Percentiles rank a stretch among this genome's conserved stretches.
phyloP scores from a whole-genome alignment of 2,329 filamentous ascomycete genomes.

The Pseudogymnoascus sp. region DNA sequence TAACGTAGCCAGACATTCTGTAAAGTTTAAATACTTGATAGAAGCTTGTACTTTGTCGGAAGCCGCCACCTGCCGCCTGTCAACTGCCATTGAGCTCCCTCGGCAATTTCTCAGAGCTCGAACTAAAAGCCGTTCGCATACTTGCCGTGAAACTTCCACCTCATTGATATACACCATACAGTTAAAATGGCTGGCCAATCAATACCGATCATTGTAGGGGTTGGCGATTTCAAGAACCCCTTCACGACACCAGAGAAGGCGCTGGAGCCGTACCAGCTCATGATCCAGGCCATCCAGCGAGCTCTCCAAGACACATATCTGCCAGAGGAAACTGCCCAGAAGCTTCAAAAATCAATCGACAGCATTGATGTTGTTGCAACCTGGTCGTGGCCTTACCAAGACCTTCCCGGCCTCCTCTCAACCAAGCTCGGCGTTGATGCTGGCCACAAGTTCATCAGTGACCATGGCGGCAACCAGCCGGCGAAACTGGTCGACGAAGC shows the following conservation, averaged over 20 bases:
- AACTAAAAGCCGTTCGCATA: background rate
- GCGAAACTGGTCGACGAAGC: conserved; percentile 55
- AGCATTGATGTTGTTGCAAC: conserved; percentile 51
- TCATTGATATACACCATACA: background rate
- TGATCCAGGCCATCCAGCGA: conserved; percentile 43
- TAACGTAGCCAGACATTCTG: background rate
- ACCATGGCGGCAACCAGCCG: conserved; percentile 56
- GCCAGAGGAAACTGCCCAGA: conserved; percentile 19
- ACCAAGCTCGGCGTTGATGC: conserved; percentile 39
- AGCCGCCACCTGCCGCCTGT: background rate
- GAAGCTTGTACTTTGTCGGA: background rate
- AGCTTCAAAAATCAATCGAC: conserved; percentile 42
- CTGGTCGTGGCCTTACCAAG: conserved; percentile 58
- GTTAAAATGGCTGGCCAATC: background rate
- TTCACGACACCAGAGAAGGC: conserved; percentile 42
- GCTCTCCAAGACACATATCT: conserved; percentile 43
- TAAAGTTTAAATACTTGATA: background rate
- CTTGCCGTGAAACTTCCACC: background rate
- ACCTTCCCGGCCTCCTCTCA: conserved; percentile 46
- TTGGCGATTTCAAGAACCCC: conserved; percentile 53
- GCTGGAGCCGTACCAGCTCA: conserved; percentile 50
- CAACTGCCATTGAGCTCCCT: conserved; percentile 2
- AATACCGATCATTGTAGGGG: conserved; percentile 50
- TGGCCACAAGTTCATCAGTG: conserved; percentile 40
- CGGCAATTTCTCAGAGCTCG: background rate